Percentiles rank a stretch among this genome's conserved stretches.
phyloP scores from a whole-genome alignment of 805 yeast genomes.

The Peterozyma toletana region DNA sequence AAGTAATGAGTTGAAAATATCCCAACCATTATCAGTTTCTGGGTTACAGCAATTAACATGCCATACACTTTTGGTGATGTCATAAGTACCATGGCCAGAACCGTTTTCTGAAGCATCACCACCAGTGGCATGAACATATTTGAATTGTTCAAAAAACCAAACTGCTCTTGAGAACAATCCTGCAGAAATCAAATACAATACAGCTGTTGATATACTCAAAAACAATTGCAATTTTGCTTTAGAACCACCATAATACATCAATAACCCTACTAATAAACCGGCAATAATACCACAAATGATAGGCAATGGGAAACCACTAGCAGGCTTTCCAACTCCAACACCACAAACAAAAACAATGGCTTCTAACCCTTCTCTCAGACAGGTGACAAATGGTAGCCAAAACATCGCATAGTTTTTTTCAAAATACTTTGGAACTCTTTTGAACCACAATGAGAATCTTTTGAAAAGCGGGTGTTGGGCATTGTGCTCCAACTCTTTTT shows the following conservation, averaged over 20 bases:
- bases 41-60: slow-evolving; percentile 98
- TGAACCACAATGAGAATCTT: slow-evolving; percentile 22
- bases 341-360: slow-evolving; percentile 96
- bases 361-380: slow-evolving; percentile 94
- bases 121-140: slow-evolving; percentile 63
- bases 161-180: slow-evolving; percentile 91
- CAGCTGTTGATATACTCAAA: slow-evolving; percentile 80
- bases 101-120: slow-evolving; percentile 95
- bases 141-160: slow-evolving; percentile 78
- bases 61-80: slow-evolving; percentile 76
- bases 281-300: slow-evolving; percentile 80
- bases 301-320: slow-evolving; percentile 81
- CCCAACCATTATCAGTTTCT: slow-evolving; percentile 90
- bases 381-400: slow-evolving; percentile 82
- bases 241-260: slow-evolving; percentile 79
- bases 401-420: slow-evolving; percentile 81
- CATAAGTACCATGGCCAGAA: slow-evolving; percentile 92
- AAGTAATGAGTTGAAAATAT: slow-evolving; percentile 84
- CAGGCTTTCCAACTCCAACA: slow-evolving; percentile 64
- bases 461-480: background rate
- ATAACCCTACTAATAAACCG: slow-evolving; percentile 64
- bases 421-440: slow-evolving; percentile 37
- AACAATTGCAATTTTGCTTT: slow-evolving; percentile 79
- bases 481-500: too few relatives aligned
- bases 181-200: slow-evolving; percentile 83